Base-by-base conservation (phyloP, 352 stramenopile genomes). In the Pythium plurisporium region DNA sequence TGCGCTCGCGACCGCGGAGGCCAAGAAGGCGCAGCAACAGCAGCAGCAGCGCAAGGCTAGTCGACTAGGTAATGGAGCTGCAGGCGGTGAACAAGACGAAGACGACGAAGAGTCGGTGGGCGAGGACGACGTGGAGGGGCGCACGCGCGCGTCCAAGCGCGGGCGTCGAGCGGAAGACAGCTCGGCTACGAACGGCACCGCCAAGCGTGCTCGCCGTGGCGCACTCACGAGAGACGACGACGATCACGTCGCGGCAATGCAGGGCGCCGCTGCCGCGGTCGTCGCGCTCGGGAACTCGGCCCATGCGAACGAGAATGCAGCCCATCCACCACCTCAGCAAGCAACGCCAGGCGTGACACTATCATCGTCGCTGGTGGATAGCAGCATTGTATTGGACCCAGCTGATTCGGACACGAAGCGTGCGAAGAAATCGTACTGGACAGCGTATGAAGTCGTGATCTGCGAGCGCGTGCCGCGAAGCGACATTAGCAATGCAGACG, bases 351-450 rank as follows among this genome's bases (percentile, higher is more conserved):
- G 33, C 20, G 45, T 23, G 23, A 26, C 33, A 15, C 36, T 55
- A 34, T 34, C 48, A 30, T 55, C 51, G n/a, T 59, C 51, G 30
- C 40, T 59, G 12, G 51, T 59, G 17, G 51, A 59, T 26, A 59
- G 51, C 30, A 59, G 51, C 22, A n/a, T 59, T 19, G 26, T 55
- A 9, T 29, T 66, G 36, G 47, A 68, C 29, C 47, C 60, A 11
- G 47, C 55, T 19, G 60, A 68, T 20, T 68, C 60, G 17, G 60
- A 68, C 47, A 68, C 60, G 17, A 68, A 68, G 54, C 60, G 60
- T 22, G 60, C 41, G n/a, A 68, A 68, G 60, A 68, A 68, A 42
- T 55, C 54, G 20, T 68, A 68, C 53, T 68, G 60, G 60, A 68
- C 60, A 15, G 60, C 60, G 41, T 68, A 63, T 29, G 60, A 68